Conservation (phyloP, 805 yeast species). For the Yarrowia bubula region DNA sequence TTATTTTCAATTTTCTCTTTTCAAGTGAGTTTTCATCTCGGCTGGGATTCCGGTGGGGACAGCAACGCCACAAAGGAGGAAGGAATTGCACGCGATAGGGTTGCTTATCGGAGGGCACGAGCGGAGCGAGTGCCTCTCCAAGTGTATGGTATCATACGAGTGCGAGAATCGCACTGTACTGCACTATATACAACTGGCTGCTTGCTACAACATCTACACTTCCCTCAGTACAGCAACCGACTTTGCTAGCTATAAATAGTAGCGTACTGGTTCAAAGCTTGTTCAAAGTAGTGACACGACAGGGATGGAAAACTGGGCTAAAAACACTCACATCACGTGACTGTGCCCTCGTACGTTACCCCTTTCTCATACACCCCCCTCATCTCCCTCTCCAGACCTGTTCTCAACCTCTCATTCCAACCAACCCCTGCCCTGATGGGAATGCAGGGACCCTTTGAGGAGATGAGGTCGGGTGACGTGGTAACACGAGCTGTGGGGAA, state of each 20-base stretch:
- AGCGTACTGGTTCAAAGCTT: too few species aligned
- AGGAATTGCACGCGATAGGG: conserved; percentile 22
- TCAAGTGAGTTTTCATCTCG: conserved; percentile 2
- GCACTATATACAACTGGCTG: too few species aligned
- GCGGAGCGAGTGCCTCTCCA: too few species aligned
- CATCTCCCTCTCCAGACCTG: not conserved
- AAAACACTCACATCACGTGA: not conserved
- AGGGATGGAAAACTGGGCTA: too few species aligned
- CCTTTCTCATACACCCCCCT: not conserved
- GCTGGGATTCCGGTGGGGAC: conserved; percentile 4
- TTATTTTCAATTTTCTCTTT: not conserved
- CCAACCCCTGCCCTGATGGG: conserved; percentile 24
- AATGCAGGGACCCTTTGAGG: conserved; percentile 15
- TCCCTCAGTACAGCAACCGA: too few species aligned
- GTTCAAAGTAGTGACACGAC: not conserved
- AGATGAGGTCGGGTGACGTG: conserved; percentile 18
- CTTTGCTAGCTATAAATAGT: not conserved
- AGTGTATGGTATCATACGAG: too few species aligned
- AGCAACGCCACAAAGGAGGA: conserved; percentile 24
- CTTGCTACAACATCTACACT: too few species aligned
- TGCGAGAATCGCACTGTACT: too few species aligned
- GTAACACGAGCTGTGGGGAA: not conserved
- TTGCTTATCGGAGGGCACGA: not conserved
- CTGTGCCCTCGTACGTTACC: not conserved
- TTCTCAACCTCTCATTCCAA: not conserved